phyloP scores from a whole-genome alignment of 176 grass and related monocot species.

The Hyparrhenia diplandra region DNA sequence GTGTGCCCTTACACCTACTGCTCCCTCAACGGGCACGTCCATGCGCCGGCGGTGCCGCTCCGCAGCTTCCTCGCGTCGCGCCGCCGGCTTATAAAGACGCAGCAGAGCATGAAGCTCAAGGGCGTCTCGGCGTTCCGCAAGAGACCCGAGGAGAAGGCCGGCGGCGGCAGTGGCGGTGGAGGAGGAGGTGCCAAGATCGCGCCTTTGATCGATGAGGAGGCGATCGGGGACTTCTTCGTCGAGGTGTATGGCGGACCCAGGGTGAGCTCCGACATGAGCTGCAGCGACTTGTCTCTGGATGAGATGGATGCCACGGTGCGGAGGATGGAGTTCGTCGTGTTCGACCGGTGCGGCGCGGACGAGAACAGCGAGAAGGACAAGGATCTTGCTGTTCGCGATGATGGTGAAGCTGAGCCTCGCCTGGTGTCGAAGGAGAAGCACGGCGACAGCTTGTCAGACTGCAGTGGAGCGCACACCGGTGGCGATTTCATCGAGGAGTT shows the following conservation, averaged over 20 bases:
- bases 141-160: slow-evolving; percentile 13
- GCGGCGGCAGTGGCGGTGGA: background rate
- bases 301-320: slow-evolving; percentile 62
- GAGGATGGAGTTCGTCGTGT: slow-evolving; percentile 63
- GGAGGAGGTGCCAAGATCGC: slow-evolving; percentile 26
- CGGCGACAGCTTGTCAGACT: slow-evolving; percentile 42
- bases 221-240: slow-evolving; percentile 68
- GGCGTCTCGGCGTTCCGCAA: slow-evolving; percentile 65
- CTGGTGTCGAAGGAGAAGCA: slow-evolving; percentile 23
- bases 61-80: slow-evolving; percentile 72
- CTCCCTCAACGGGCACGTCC: slow-evolving; percentile 76
- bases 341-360: slow-evolving; percentile 45
- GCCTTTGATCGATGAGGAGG: slow-evolving; percentile 69
- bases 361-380: slow-evolving; percentile 12
- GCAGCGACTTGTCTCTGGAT: slow-evolving; percentile 77
- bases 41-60: slow-evolving; percentile 64
- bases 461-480: slow-evolving; percentile 28
- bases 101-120: slow-evolving; percentile 87
- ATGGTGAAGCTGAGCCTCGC: background rate
- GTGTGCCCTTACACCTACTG: slow-evolving; percentile 89
- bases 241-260: slow-evolving; percentile 67
- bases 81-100: slow-evolving; percentile 76
- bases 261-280: slow-evolving; percentile 52
- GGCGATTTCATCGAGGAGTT: slow-evolving; percentile 35
- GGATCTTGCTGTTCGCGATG: background rate